Evolutionary conservation across 1,284 basidiomycete species (phyloP).

Genomic region (Apiotrichum montevideense): DNA sequence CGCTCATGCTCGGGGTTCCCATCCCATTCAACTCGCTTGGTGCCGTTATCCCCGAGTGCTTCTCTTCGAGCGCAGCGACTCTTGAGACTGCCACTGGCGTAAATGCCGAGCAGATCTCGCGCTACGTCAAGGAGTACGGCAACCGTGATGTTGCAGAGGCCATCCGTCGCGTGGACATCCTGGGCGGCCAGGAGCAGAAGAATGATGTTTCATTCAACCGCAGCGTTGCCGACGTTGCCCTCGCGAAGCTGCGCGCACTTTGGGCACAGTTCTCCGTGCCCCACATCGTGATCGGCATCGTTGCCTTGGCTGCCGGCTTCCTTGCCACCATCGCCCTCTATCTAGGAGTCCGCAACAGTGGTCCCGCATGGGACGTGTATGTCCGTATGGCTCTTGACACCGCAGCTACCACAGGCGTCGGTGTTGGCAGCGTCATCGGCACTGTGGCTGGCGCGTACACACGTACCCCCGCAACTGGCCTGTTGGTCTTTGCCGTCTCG

Average conservation of each 20-base stretch:
- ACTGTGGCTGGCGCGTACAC: slow-evolving; percentile 31
- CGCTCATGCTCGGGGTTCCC: slow-evolving; percentile 84
- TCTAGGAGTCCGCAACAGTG: slow-evolving; percentile 37
- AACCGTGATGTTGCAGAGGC: slow-evolving; percentile 62
- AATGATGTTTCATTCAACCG: slow-evolving; percentile 15
- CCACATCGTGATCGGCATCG: slow-evolving; percentile 63
- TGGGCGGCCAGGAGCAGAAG: background rate
- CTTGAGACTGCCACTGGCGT: slow-evolving; percentile 62
- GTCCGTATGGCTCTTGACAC: slow-evolving; percentile 40
- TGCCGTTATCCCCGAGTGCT: slow-evolving; percentile 84
- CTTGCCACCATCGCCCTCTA: slow-evolving; percentile 43
- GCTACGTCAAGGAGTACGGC: slow-evolving; percentile 70
- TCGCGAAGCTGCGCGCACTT: slow-evolving; percentile 68
- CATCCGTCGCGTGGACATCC: background rate
- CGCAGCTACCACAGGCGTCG: slow-evolving; percentile 20
- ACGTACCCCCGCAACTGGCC: slow-evolving; percentile 50
- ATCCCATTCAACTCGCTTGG: slow-evolving; percentile 96
- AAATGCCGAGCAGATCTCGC: slow-evolving; percentile 70
- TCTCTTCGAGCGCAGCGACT: slow-evolving; percentile 48
- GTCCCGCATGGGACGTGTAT: slow-evolving; percentile 40
- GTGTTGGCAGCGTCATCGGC: slow-evolving; percentile 28
- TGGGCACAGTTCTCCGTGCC: slow-evolving; percentile 91
- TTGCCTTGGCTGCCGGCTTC: slow-evolving; percentile 45
- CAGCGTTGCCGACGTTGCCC: slow-evolving; percentile 58
- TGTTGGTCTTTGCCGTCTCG: slow-evolving; percentile 37